These are phyloP conservation scores for Pseudogymnoascus sp. DNA, from an alignment of 2,329 filamentous ascomycete species.

Conservation along the genomic window DNA sequence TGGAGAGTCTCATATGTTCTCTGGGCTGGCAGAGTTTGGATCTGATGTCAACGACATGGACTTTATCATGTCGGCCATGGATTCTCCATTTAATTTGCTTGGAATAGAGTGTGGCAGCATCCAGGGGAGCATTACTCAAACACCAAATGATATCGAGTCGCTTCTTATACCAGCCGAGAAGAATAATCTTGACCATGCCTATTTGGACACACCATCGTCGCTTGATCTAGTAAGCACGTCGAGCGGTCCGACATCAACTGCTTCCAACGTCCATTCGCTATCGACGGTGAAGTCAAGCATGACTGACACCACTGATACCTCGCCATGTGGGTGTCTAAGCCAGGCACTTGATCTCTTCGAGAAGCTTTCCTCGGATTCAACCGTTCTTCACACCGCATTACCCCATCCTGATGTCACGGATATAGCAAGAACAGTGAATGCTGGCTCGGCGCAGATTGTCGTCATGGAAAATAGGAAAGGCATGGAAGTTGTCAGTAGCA, in stretches of 20 bases:
- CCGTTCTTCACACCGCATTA: not conserved
- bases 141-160: conserved; percentile 5
- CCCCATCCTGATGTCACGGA: not conserved
- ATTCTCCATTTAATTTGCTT: not conserved
- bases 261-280: not conserved
- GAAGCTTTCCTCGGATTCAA: conserved; percentile 19
- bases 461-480: conserved; percentile 26
- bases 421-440: not conserved
- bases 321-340: conserved; percentile 18
- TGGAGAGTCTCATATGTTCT: not conserved
- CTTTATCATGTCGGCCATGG: not conserved
- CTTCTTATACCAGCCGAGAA: not conserved
- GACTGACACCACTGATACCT: not conserved
- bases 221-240: not conserved
- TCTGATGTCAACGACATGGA: not conserved
- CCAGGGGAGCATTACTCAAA: not conserved
- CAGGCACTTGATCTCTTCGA: conserved; percentile 22
- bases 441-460: conserved; percentile 17
- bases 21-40: not conserved
- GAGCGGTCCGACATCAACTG: not conserved
- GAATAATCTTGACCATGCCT: not conserved
- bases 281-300: not conserved
- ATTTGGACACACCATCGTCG: not conserved
- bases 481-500: conserved; percentile 26
- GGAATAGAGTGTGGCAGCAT: not conserved